Percentiles rank a stretch among this genome's conserved stretches.
phyloP scores from a whole-genome alignment of 352 stramenopile species.

The Globisporangium apiculatum region DNA sequence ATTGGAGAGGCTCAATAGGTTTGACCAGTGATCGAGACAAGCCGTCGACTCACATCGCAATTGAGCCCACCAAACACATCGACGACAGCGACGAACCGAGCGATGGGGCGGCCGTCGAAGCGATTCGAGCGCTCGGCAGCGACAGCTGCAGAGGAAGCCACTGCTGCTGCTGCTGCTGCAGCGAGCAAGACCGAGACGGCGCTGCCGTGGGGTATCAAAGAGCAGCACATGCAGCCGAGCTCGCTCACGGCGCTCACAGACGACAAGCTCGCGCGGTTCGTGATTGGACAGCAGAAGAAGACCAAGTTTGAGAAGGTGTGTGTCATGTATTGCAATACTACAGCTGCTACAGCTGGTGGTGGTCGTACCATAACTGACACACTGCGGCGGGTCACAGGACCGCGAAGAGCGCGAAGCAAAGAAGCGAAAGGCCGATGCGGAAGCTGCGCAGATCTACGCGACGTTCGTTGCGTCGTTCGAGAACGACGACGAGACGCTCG shows the following conservation, averaged over 20 bases:
- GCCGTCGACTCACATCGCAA: too few relatives aligned
- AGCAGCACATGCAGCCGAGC: slow-evolving; percentile 58
- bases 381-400: slow-evolving; percentile 21
- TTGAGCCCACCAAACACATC: too few relatives aligned
- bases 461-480: slow-evolving; percentile 89
- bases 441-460: slow-evolving; percentile 85
- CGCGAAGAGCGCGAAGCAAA: slow-evolving; percentile 74
- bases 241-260: slow-evolving; percentile 62
- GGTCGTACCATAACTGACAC: too few relatives aligned
- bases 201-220: slow-evolving; percentile 61
- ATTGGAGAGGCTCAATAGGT: too few relatives aligned
- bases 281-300: slow-evolving; percentile 76
- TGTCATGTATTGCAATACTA: background rate
- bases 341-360: too few relatives aligned
- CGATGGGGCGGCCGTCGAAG: slow-evolving; percentile 1
- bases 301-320: slow-evolving; percentile 82
- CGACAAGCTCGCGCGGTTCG: slow-evolving; percentile 74
- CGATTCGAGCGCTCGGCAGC: background rate
- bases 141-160: background rate
- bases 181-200: background rate
- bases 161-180: background rate
- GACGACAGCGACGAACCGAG: background rate
- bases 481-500: slow-evolving; percentile 46
- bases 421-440: slow-evolving; percentile 78
- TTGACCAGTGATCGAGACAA: too few relatives aligned